Evolutionary conservation across 2,329 filamentous ascomycete genomes (phyloP), one percentile per base, ranked within the genome.

Genomic region (Tricladium varicosporioides): DNA sequence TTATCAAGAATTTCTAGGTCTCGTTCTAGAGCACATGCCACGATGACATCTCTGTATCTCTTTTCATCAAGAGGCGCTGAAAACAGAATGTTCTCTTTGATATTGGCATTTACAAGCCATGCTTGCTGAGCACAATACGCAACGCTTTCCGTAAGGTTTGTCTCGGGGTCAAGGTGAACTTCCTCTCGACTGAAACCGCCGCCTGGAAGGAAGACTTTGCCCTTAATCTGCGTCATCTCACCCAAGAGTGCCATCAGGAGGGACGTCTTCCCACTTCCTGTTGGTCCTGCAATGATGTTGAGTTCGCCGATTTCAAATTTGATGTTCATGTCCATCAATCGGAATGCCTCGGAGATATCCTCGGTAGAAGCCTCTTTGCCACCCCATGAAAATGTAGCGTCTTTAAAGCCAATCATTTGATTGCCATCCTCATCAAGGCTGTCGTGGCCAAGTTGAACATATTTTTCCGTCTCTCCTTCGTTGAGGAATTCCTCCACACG

Each of bases 61-160:
- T 86, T 81, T 66, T 93, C 83, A 63, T 99, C 87, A 64, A 85
- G 91, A 1, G 87, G 83, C 16, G 89, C 86, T 5, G 92, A 87
- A 68, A 99, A 99, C 1, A 96, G 74, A 63, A 99, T 99, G 71
- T 99, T 99, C 61, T 97, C 91, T 71, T 90, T 92, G 73, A 99
- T 95, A 16, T 89, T 95, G 46, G 89, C 93, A 67, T 99, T 99
- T 57, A 97, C 89, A 32, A 99, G 80, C 94, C 94, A 99, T 8
- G 94, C 91, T 72, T 96, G 89, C 72, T 99, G 94, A 15, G 94
- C 93, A 71, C 95, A 96, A 71, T 97, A 99, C 14, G 94, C 94
- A 58, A 97, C 87, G 59, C 89, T 96, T 70, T 99, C 92, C 5
- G 90, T 91, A 42, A 97, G 81, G 1, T 88, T 89, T 19, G 93